Base-by-base conservation (phyloP, 371 early-diverging fungal species). In the Mucor indicus region DNA sequence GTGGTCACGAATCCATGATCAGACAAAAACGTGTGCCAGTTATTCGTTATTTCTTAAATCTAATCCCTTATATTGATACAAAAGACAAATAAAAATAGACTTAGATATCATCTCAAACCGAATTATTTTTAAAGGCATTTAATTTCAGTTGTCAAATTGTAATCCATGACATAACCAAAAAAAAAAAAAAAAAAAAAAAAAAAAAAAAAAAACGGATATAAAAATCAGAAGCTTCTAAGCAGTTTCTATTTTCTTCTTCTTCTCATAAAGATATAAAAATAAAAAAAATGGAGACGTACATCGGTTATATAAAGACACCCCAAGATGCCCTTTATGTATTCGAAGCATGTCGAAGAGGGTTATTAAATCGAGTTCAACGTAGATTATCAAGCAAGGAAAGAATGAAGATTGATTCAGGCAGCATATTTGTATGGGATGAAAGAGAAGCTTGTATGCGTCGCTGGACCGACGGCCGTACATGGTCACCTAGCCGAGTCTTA, bases 391-490 rank as follows among this genome's bases (percentile, higher is more conserved):
- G 87, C 21, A 81, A 81, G 43, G 91, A 93, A 58, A 80, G 93
- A 31, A 67, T 69, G 16, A 67, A 73, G 9, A 90, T 94, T 51
- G 77, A 78, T n/a, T 89, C 93, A 4, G 93, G 93, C 0, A 85
- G 91, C 0, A 84, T 93, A 2, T 93, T 89, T 59, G 86, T 90
- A 16, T 93, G 87, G 82, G 90, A 91, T 60, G 92, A 93, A 72
- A 77, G 83, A 16, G 93, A 91, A 54, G 83, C 89, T 2, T 90
- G 93, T 0, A 92, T 94, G 83, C 72, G 87, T 44, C 76, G 94
- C 11, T 94, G 95, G 95, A 94, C 95, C 3, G 95, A 93, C 57
- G 92, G 93, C 11, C 80, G 86, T 38, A 84, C 84, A 36, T 92
- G 93, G 94, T 89, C 90, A 13, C 90, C 93, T 1, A 86, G 86